A percentile compares a stretch with the other conserved stretches of the same genome.
Evolutionary conservation across 805 yeast species (phyloP).

Genomic region (Suhomyces prunicola): DNA sequence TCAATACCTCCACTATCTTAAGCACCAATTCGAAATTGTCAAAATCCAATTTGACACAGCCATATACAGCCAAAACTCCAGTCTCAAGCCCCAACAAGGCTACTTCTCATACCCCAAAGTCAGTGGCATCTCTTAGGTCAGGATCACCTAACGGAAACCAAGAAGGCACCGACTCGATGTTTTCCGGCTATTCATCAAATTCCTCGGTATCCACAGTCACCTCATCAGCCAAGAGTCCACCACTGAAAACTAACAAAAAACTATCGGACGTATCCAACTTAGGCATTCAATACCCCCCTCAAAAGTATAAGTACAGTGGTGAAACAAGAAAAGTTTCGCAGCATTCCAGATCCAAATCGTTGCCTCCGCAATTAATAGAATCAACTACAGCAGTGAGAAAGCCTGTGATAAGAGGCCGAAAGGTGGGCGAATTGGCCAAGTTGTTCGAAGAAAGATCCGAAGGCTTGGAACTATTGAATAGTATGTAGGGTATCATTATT

Average conservation of each 20-base stretch:
- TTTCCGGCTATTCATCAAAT: slow-evolving; percentile 5
- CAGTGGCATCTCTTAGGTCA: slow-evolving; percentile 3
- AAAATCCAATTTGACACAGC: background rate
- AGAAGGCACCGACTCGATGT: slow-evolving; percentile 8
- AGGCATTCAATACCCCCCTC: slow-evolving; percentile 36
- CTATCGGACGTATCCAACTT: slow-evolving; percentile 21
- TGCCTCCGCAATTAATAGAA: slow-evolving; percentile 6
- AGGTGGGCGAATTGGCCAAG: slow-evolving; percentile 61
- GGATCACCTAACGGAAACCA: slow-evolving; percentile 2
- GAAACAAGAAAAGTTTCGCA: background rate
- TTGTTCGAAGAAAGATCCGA: slow-evolving; percentile 58
- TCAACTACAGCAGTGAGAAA: slow-evolving; percentile 14
- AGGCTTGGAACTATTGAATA: slow-evolving; percentile 34
- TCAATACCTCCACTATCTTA: slow-evolving; percentile 15
- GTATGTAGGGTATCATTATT: slow-evolving; percentile 14
- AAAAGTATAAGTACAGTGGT: slow-evolving; percentile 28
- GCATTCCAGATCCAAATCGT: slow-evolving; percentile 10
- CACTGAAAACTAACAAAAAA: slow-evolving; percentile 1
- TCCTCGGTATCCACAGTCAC: slow-evolving; percentile 1
- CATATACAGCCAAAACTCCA: slow-evolving; percentile 1
- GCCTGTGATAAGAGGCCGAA: slow-evolving; percentile 51
- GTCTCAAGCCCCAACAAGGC: slow-evolving; percentile 4
- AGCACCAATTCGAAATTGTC: background rate
- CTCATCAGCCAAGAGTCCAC: background rate
- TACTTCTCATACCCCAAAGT: slow-evolving; percentile 6